Base-by-base conservation (phyloP, 306 rosid species). In the Cucumis cinereus region DNA sequence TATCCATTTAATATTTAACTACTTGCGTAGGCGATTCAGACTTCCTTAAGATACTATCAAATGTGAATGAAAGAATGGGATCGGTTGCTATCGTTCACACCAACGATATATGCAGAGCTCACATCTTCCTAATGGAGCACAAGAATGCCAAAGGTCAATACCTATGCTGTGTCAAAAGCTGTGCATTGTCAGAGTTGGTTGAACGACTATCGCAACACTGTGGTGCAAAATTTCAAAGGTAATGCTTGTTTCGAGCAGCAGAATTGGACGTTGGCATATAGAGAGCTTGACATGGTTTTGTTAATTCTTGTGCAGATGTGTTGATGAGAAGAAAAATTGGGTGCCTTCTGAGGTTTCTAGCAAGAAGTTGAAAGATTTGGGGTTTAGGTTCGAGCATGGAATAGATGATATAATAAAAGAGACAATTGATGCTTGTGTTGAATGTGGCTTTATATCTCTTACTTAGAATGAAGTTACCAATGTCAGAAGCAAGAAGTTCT, bases 41-140 rank as follows among this genome's bases (percentile, higher is more conserved):
- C 76, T 54, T 78, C 24, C 84, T 69, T 72, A 73, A 76, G 50
- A 90, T 93, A 79, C 56, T 93, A 73, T 83, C 86, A 1, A 82
- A 88, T 47, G 97, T 93, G 77, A 90, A 91, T 79, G 87, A 89
- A 75, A 75, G 96, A 81, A 88, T 93, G 86, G 93, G 96, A 15
- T 93, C 98, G 33, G 73, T 93, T 61, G 84, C 89, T 57, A 54
- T 90, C 23, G 89, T 85, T 60, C 98, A 93, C 79, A 85, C 85
- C 26, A 93, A 90, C 73, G 98, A 91, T 81, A 83, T 90, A 77
- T 90, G 98, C 84, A 79, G 75, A 45, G 96, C 94, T 52, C 97
- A 93, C 79, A 61, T 91, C n/a, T 88, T 91, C 75, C 80, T 93
- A 28, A 91, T 93, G 97, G 87, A 90, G 77, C 82, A 93, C 63